Evolutionary conservation across 331 rosid species (phyloP), one percentile per base, ranked within the genome.

Genomic region (Arachis monticola): DNA sequence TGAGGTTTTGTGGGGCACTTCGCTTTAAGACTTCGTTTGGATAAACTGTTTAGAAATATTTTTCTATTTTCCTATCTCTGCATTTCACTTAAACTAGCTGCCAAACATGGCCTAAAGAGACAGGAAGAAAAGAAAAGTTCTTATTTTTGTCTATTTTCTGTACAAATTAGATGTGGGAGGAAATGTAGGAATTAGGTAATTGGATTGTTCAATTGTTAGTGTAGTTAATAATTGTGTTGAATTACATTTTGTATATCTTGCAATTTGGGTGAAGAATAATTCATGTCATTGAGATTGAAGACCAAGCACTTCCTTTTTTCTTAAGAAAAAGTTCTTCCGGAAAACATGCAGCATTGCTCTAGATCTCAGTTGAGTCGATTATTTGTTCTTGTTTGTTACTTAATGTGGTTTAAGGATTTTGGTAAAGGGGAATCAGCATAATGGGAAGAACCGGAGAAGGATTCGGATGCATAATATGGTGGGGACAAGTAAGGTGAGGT

Each of bases 1-100:
- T 41, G 99, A 90, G 84, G 92, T 95, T 74, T 77, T 92, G 81
- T 90, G 96, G 99, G 97, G 99, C 5, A 70, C 96, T 81, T 86
- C 97, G 0, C 94, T 88, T 14, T 55, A 3, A 48, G n/a, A n/a
- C n/a, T n/a, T n/a, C n/a, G n/a, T n/a, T n/a, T n/a, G n/a, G n/a
- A n/a, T n/a, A n/a, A n/a, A n/a, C n/a, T n/a, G n/a, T n/a, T n/a
- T n/a, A n/a, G n/a, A 38, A 38, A 38, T 4, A 27, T 27, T 27
- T 27, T 27, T 27, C 30, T 27, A 27, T 27, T 27, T 27, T 27
- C 30, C 30, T 27, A 27, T 27, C 30, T 27, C 30, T 27, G 30
- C 30, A 27, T 27, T 27, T 27, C 30, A 27, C 30, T 27, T 27
- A 27, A 38, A 38, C 4, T 5, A 38, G 41, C 41, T 38, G 41